Evolutionary conservation across 345 rosid species (phyloP).

Genomic region (Hibiscus mutabilis): DNA sequence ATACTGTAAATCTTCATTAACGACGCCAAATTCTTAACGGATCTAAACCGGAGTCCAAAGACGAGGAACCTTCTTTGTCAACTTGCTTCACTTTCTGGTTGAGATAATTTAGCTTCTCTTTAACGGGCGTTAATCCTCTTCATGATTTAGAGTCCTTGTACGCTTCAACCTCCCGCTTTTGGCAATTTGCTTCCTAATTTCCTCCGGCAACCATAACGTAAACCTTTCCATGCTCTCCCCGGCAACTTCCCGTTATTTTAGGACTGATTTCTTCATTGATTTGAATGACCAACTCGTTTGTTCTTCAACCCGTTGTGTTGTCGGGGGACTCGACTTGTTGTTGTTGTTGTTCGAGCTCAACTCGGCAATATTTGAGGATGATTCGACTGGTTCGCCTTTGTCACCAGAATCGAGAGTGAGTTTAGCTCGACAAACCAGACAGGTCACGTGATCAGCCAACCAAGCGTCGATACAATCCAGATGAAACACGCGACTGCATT

Average conservation of each 20-base stretch:
- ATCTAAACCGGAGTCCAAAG: too few species aligned
- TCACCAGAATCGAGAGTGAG: slow-evolving; percentile 22
- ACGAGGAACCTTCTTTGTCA: too few species aligned
- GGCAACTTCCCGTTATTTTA: slow-evolving; percentile 20
- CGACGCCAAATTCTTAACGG: too few species aligned
- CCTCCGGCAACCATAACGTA: slow-evolving; percentile 48
- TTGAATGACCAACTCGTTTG: slow-evolving; percentile 25
- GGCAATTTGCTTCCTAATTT: slow-evolving; percentile 25
- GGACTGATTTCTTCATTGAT: slow-evolving; percentile 17
- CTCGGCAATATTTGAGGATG: neutral
- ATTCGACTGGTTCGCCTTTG: neutral
- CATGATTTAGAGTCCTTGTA: slow-evolving; percentile 13
- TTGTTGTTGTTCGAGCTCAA: neutral
- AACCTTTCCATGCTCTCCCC: slow-evolving; percentile 29
- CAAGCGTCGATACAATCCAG: slow-evolving; percentile 71
- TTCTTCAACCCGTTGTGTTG: neutral
- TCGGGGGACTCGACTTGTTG: neutral
- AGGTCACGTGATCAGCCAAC: slow-evolving; percentile 74
- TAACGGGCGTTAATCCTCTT: too few species aligned
- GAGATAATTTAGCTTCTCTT: too few species aligned
- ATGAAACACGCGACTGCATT: slow-evolving; percentile 78
- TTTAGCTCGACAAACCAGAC: slow-evolving; percentile 73
- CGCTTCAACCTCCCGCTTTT: slow-evolving; percentile 30
- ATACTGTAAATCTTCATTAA: too few species aligned
- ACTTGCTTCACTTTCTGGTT: too few species aligned